A percentile compares a stretch with the other conserved stretches of the same genome.
Conservation (phyloP, 257 asterid genomes). For the Plantago major region DNA sequence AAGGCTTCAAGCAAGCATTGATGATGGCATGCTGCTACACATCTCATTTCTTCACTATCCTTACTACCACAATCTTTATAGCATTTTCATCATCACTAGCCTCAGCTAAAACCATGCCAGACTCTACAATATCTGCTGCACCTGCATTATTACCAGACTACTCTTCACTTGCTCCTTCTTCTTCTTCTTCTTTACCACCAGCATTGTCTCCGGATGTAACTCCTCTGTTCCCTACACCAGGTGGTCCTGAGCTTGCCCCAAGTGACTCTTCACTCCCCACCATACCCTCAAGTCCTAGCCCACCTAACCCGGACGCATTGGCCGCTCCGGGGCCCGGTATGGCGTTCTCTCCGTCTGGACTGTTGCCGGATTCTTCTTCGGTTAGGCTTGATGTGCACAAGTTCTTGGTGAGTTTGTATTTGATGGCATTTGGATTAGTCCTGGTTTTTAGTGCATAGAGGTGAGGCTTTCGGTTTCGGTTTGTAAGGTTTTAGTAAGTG, state of each 20-base stretch:
- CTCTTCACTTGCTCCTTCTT: constrained; percentile 33
- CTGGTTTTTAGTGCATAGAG: constrained; percentile 22
- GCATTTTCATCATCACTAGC: constrained; percentile 24
- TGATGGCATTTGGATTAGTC: constrained; percentile 31
- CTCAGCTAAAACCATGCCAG: constrained; percentile 22
- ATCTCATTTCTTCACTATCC: constrained; percentile 19
- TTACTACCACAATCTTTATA: constrained; percentile 23
- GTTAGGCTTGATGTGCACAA: constrained; percentile 22
- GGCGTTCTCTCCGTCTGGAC: constrained; percentile 43
- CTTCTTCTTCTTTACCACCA: constrained; percentile 33
- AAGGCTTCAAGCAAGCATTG: constrained; percentile 25
- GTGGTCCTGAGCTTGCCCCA: constrained; percentile 70
- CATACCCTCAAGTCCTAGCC: constrained; percentile 93
- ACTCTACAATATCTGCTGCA: constrained; percentile 80
- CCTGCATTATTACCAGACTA: constrained; percentile 62
- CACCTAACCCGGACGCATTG: constrained; percentile 80
- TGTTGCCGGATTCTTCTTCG: constrained; percentile 43
- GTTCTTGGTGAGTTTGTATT: constrained; percentile 27
- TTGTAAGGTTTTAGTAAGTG: too few relatives aligned
- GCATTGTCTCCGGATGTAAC: constrained; percentile 67
- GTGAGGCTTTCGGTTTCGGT: background rate
- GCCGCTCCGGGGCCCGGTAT: constrained; percentile 47
- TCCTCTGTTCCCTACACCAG: constrained; percentile 77
- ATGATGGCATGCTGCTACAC: constrained; percentile 47
- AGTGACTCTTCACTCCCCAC: constrained; percentile 57